Evolutionary conservation across 2,329 filamentous ascomycete genomes (phyloP).

Genomic region (Orbilia javanica): DNA sequence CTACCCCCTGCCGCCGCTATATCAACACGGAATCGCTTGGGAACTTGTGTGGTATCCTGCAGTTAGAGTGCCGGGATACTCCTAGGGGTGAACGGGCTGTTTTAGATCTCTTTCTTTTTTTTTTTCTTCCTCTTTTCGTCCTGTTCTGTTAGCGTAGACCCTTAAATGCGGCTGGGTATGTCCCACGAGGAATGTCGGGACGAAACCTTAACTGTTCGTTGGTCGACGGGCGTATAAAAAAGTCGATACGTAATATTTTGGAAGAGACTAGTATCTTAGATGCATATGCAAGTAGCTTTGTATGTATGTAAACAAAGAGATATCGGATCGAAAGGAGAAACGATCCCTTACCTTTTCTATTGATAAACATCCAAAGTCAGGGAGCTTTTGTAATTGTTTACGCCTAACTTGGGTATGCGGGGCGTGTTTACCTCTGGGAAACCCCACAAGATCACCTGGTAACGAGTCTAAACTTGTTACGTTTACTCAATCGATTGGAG

Average conservation of each 20-base stretch:
- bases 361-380: not conserved
- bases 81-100: not conserved
- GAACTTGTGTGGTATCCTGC: constrained; percentile 22
- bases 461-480: constrained; percentile 22
- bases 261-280: not conserved
- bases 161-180: constrained; percentile 12
- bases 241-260: constrained; percentile 4
- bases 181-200: not conserved
- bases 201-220: constrained; percentile 16
- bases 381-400: constrained; percentile 14
- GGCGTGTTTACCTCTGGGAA: constrained; percentile 13
- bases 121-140: no score
- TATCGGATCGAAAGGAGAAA: not conserved
- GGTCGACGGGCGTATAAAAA: not conserved
- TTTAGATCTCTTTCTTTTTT: constrained; percentile 8
- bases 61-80: constrained; percentile 13
- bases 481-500: constrained; percentile 22
- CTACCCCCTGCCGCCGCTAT: constrained; percentile 13
- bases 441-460: constrained; percentile 30
- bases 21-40: constrained; percentile 30
- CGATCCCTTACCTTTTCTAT: not conserved
- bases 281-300: not conserved
- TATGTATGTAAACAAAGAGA: constrained; percentile 6
- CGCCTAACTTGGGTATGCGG: constrained; percentile 15
- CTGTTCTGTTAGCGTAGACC: constrained; percentile 9